Base-by-base conservation (phyloP, 1,139 yeast species). In the Hyphopichia fennica region DNA sequence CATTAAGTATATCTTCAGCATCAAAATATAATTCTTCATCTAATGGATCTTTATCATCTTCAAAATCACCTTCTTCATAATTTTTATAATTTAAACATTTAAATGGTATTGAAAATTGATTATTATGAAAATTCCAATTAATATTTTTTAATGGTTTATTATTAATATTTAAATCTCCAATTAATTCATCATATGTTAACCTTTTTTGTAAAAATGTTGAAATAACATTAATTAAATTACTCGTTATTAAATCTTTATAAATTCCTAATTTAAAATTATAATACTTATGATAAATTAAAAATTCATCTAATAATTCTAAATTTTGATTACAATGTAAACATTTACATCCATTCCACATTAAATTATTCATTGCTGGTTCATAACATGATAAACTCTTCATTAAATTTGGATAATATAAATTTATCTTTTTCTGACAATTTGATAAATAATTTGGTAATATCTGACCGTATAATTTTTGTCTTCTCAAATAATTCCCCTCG, bases 261-360 rank as follows among this genome's bases (percentile, higher is more conserved):
- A 64, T 67, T 0, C 73, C 69, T 9, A 67, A 63, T 2, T 64
- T 56, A 3, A 57, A 55, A 45, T 77, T 77, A 50, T 70, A 82
- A 54, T 80, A 82, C 42, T 79, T 79, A 52, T 86, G 93, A 41
- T 75, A 72, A 72, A 82, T 72, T 41, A 84, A 57, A 49, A 71
- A 84, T 16, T 75, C 68, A 51, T 86, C 95, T 38, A 82, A 65
- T 11, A 72, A 49, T 0, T 71, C 72, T 22, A 85, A 60, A 41
- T 73, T 74, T 30, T 62, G 58, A 3, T 54, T 53, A 53, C 95
- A 85, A 48, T 73, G 77, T 0, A 50, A 46, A 56, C 95, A 85
- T 41, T 73, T 74, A 58, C 93, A 85, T 0, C 91, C 91, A 56
- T 84, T 85, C 90, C 91, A 86, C 34, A 86, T 58, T 41, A 85